phyloP scores from a whole-genome alignment of 106 monocot species.

The Dendrobium nobile region DNA sequence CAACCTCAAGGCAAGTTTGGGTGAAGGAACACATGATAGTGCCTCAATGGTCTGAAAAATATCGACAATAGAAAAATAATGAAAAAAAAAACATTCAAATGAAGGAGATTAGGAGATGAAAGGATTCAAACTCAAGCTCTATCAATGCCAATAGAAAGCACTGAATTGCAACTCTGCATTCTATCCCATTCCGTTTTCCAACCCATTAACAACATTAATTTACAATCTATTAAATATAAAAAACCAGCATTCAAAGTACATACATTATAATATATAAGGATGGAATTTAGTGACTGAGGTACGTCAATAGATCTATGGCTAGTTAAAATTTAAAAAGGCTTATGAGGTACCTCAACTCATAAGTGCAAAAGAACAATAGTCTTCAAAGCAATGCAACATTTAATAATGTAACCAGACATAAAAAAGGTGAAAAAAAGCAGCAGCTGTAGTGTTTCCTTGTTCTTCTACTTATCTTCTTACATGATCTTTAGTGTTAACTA shows the following conservation, averaged over 20 bases:
- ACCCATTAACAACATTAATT: neutral
- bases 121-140: neutral
- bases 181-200: neutral
- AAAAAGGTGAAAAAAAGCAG: too few species aligned
- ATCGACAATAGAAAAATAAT: neutral
- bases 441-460: too few species aligned
- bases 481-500: too few species aligned
- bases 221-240: neutral
- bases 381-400: too few species aligned
- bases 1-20: conserved; percentile 81
- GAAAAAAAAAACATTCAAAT: neutral
- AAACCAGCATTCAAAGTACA: neutral
- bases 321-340: too few species aligned
- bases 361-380: too few species aligned
- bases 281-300: neutral
- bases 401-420: too few species aligned
- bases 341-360: too few species aligned
- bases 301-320: conserved; percentile 55
- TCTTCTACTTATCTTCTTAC: too few species aligned
- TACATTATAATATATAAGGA: neutral
- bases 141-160: neutral
- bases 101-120: neutral
- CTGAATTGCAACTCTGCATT: neutral
- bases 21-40: conserved; percentile 72
- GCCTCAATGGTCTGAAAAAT: conserved; percentile 70